These are phyloP conservation scores for Kwoniella newhampshirensis DNA, from an alignment of 768 basidiomycete genomes.

Conservation along the genomic window DNA sequence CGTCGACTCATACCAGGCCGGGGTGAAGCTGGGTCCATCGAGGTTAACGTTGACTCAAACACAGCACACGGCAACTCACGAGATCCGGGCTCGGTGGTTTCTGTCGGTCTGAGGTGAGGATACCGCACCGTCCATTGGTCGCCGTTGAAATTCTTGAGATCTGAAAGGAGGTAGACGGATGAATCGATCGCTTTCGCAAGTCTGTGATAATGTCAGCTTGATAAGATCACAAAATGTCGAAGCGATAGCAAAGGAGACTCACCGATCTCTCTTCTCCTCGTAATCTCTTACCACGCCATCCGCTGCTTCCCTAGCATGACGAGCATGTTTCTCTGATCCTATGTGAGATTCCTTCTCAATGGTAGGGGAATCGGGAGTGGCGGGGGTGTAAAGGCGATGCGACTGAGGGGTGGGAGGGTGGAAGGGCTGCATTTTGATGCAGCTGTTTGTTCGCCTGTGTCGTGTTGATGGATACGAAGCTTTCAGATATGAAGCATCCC, in stretches of 20 bases:
- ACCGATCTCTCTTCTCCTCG: conserved; percentile 66
- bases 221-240: neutral
- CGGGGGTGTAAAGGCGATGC: conserved; percentile 20
- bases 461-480: too few relatives aligned
- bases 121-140: conserved; percentile 85
- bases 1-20: conserved; percentile 58
- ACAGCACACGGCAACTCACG: conserved; percentile 11
- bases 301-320: conserved; percentile 36
- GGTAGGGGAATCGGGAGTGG: conserved; percentile 37
- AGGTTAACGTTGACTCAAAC: conserved; percentile 19
- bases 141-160: conserved; percentile 77
- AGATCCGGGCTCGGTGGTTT: conserved; percentile 8
- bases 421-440: conserved; percentile 40
- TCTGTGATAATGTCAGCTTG: conserved; percentile 54
- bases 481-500: too few relatives aligned
- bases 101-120: conserved; percentile 61
- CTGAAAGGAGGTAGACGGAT: conserved; percentile 66
- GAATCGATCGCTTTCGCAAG: conserved; percentile 74
- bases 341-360: conserved; percentile 48
- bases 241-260: conserved; percentile 44
- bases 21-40: conserved; percentile 13
- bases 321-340: conserved; percentile 26
- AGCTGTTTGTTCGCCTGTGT: neutral
- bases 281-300: conserved; percentile 48
- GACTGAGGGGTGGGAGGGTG: conserved; percentile 27